A percentile compares a stretch with the other conserved stretches of the same genome.
Conservation (phyloP, 257 asterid species). For the Oldenlandia corymbosa region DNA sequence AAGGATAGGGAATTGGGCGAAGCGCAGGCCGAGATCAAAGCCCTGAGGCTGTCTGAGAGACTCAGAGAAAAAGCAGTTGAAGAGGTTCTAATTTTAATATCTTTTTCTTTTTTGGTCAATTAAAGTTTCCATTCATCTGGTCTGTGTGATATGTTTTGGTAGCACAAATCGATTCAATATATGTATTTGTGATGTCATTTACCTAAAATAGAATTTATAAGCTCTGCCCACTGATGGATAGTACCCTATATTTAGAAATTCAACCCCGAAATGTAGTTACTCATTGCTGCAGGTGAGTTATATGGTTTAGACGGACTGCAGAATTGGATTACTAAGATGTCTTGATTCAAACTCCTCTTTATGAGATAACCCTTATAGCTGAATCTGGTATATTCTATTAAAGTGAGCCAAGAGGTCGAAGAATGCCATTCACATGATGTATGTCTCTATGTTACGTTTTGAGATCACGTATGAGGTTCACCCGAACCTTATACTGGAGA, state of each 20-base stretch:
- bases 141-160: too few species aligned
- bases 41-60: conserved; percentile 68
- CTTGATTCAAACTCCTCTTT: not conserved
- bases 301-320: not conserved
- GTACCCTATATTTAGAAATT: conserved; percentile 5
- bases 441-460: not conserved
- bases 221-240: not conserved
- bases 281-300: not conserved
- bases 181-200: conserved; percentile 8
- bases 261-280: not conserved
- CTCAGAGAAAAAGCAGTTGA: conserved; percentile 88
- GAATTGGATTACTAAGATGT: not conserved
- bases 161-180: too few species aligned
- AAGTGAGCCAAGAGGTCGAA: not conserved
- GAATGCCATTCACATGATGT: not conserved
- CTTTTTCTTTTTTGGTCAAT: conserved; percentile 8
- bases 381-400: not conserved
- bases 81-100: conserved; percentile 50
- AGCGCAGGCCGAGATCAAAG: conserved; percentile 86
- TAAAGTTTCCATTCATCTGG: too few species aligned
- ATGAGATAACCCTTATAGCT: not conserved
- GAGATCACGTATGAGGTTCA: not conserved
- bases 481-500: not conserved
- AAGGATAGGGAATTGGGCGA: conserved; percentile 85
- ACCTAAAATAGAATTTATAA: not conserved